phyloP scores from a whole-genome alignment of 805 yeast species.

The Wickerhamomyces silvicola region DNA sequence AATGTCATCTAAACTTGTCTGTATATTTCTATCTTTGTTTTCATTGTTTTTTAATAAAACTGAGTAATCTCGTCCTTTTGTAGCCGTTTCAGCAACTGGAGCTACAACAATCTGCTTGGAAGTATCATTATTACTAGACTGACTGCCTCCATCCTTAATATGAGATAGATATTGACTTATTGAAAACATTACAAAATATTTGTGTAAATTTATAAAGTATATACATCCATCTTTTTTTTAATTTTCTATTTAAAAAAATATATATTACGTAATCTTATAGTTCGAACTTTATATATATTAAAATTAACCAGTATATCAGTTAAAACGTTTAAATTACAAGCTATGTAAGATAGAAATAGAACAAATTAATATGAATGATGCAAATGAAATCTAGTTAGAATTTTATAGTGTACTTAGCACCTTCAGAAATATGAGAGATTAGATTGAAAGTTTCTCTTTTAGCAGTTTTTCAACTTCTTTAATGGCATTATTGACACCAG shows the following conservation, averaged over 20 bases:
- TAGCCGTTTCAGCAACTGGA: constrained; percentile 4
- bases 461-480: constrained; percentile 58
- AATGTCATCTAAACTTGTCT: constrained; percentile 47
- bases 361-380: neutral
- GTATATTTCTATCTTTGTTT: constrained; percentile 21
- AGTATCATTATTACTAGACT: neutral
- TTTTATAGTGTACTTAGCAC: too few relatives aligned
- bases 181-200: too few relatives aligned
- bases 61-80: constrained; percentile 13
- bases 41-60: constrained; percentile 15
- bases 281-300: too few relatives aligned
- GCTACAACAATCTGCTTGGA: constrained; percentile 8
- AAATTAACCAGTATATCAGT: too few relatives aligned
- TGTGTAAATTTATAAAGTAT: too few relatives aligned
- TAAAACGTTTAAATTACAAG: too few relatives aligned
- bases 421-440: constrained; percentile 2
- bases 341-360: neutral
- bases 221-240: too few relatives aligned
- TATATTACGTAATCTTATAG: too few relatives aligned
- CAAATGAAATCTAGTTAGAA: neutral
- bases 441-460: constrained; percentile 43
- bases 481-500: constrained; percentile 67
- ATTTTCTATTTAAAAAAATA: too few relatives aligned
- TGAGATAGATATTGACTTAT: constrained; percentile 14
- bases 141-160: constrained; percentile 4